Evolutionary conservation across 164 flowering plant species (phyloP).

Genomic region (Aristolochia fimbriata): DNA sequence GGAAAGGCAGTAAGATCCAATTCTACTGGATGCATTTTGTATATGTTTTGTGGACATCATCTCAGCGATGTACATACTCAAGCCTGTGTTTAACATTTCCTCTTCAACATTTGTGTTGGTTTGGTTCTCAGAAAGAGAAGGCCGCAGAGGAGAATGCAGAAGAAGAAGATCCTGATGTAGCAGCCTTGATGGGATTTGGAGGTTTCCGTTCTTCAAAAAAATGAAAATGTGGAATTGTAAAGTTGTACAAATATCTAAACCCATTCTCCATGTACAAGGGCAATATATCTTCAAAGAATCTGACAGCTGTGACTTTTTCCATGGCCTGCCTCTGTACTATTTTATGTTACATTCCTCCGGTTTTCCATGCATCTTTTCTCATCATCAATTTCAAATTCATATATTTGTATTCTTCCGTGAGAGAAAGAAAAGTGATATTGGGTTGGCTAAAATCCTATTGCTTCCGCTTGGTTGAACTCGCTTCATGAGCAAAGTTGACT

Average conservation of each 20-base stretch:
- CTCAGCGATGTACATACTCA: neutral
- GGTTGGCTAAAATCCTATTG: too few relatives aligned
- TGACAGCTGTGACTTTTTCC: too few relatives aligned
- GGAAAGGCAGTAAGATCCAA: neutral
- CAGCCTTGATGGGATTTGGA: slow-evolving; percentile 97
- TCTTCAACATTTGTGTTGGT: neutral
- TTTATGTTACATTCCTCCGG: too few relatives aligned
- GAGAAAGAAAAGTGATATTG: too few relatives aligned
- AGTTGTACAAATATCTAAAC: neutral
- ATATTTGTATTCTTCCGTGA: too few relatives aligned
- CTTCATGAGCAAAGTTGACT: too few relatives aligned
- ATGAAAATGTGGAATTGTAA: slow-evolving; percentile 12
- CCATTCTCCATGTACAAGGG: too few relatives aligned
- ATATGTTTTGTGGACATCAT: neutral
- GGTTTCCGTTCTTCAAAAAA: slow-evolving; percentile 77
- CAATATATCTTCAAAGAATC: too few relatives aligned
- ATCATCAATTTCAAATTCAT: too few relatives aligned
- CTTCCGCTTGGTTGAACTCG: too few relatives aligned
- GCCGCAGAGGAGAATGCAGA: slow-evolving; percentile 62
- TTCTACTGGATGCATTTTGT: neutral
- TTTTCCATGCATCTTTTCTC: too few relatives aligned
- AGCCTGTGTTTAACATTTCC: neutral
- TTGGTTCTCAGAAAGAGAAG: slow-evolving; percentile 61
- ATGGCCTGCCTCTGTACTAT: too few relatives aligned
- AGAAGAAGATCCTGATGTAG: slow-evolving; percentile 68